Base-by-base conservation (phyloP, 305 asterid genomes). In the Caryopteris hybrid region DNA sequence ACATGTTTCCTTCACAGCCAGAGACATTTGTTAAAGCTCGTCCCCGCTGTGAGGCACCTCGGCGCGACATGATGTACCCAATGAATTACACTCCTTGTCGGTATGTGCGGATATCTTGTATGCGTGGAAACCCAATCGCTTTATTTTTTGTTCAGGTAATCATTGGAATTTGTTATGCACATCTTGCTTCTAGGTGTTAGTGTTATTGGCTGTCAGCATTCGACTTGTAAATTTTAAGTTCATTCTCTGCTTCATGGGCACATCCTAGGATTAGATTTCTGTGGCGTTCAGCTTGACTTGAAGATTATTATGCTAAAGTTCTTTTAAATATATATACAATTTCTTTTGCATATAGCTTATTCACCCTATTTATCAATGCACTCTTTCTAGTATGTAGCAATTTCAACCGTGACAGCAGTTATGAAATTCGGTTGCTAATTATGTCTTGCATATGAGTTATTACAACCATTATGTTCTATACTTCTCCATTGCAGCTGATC, bases 1-100 rank as follows among this genome's bases (percentile, higher is more conserved):
- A 64, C 72, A 61, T 59, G 36, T 72, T 66, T 43, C 60, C 67
- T 74, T 75, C 73, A 81, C 85, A 91, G 99, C 99, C 97, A 79
- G 99, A 94, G 80, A 81, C 91, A 42, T 94, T 94, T 81, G 80
- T 74, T 53, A 94, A 91, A 85, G 96, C 86, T 47, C 96, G 96
- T 58, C 89, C 99, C 21, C 96, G 97, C 60, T 91, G 97, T 82
- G 99, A 94, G 79, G 98, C 99, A 43, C 99, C 99, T 79, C 86
- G 97, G 43, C 96, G 97, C 23, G 99, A 94, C 76, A 86, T 94
- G 87, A 77, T 77, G 70, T 94, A 94, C 76, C 89, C 95, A 50
- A 85, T 84, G 91, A 91, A 81, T 65, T 91, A 94, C 79, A 80
- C 90, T n/a, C 97, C 99, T 57, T 88, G 95, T 75, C 96, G 90